These are phyloP conservation scores for Oxyria digyna DNA, from an alignment of 148 eudicot species.

Conservation along the genomic window DNA sequence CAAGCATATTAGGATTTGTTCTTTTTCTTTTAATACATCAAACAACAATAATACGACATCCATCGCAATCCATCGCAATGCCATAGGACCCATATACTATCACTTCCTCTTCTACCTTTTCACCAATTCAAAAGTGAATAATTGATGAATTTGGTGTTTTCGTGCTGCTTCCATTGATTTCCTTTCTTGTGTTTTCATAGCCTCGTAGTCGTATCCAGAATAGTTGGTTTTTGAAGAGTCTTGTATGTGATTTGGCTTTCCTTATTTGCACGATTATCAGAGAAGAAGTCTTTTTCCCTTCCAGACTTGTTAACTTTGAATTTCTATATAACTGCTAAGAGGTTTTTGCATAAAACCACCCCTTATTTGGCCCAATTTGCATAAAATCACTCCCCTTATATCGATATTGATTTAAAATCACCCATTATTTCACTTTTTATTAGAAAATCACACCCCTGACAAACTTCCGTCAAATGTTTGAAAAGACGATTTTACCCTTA, in stretches of 20 bases:
- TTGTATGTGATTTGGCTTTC: not conserved
- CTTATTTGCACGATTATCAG: conserved; percentile 51
- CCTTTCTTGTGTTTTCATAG: not conserved
- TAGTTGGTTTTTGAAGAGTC: not conserved
- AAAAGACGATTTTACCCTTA: no score
- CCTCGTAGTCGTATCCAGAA: not conserved
- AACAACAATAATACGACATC: not conserved
- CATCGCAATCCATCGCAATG: not conserved
- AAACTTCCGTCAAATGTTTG: no score
- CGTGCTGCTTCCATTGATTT: not conserved
- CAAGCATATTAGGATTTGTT: no score
- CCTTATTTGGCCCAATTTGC: no score
- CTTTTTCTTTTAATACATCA: not conserved
- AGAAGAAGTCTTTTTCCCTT: conserved; percentile 44
- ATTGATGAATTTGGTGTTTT: no score
- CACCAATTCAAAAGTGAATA: no score
- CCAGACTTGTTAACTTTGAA: conserved; percentile 58
- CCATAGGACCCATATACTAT: not conserved
- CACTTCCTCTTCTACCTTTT: not conserved
- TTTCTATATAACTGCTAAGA: no score
- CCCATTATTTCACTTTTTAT: no score
- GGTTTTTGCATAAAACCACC: no score
- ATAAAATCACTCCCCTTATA: no score
- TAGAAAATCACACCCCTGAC: no score
- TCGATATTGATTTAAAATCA: no score